Evolutionary conservation across 2,329 filamentous ascomycete genomes (phyloP).

Genomic region (Dendrostoma leiphaemia): DNA sequence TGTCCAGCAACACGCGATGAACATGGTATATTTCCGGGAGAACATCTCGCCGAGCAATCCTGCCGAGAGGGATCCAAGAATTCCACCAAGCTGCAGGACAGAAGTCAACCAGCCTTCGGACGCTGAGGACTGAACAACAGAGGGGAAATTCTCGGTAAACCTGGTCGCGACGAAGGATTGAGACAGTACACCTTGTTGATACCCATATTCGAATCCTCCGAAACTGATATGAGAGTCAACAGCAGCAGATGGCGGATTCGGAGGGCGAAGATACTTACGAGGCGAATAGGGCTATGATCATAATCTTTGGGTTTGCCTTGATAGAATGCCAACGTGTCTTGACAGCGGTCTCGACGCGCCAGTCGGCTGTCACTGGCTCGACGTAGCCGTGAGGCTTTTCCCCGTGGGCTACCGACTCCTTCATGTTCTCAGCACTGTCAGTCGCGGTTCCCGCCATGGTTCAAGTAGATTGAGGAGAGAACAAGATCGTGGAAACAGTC

Average conservation of each 20-base stretch:
- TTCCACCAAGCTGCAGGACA: slow-evolving; percentile 48
- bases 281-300: slow-evolving; percentile 16
- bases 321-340: slow-evolving; percentile 15
- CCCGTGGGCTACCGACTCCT: background rate
- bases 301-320: slow-evolving; percentile 14
- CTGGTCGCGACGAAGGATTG: slow-evolving; percentile 52
- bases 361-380: slow-evolving; percentile 7
- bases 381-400: background rate
- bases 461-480: background rate
- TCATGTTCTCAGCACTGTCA: background rate
- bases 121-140: slow-evolving; percentile 42
- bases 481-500: background rate
- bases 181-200: slow-evolving; percentile 53
- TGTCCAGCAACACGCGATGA: slow-evolving; percentile 45
- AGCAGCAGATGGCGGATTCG: background rate
- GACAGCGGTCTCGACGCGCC: slow-evolving; percentile 5
- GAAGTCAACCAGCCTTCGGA: slow-evolving; percentile 52
- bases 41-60: slow-evolving; percentile 49
- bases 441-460: background rate
- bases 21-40: slow-evolving; percentile 51
- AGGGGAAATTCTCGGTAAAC: slow-evolving; percentile 48
- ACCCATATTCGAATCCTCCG: slow-evolving; percentile 51
- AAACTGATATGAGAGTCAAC: slow-evolving; percentile 32
- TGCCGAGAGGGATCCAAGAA: slow-evolving; percentile 44
- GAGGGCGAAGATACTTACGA: slow-evolving; percentile 1